Percentiles rank a stretch among this genome's conserved stretches.
phyloP scores from a whole-genome alignment of 805 yeast species.

The Kodamaea restingae region DNA sequence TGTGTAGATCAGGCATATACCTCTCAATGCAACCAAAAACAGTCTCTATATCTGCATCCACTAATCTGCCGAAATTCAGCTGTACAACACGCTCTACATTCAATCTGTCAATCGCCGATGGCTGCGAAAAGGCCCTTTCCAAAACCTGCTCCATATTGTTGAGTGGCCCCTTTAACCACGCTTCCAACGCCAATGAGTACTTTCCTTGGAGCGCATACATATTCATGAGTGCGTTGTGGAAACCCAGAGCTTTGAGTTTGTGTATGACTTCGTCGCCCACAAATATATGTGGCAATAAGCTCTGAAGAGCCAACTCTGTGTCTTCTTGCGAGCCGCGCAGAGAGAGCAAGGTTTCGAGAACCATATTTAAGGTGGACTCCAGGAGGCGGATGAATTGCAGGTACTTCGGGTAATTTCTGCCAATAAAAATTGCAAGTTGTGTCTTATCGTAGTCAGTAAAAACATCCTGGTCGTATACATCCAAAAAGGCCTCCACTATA shows the following conservation, averaged over 20 bases:
- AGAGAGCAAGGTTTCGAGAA: slow-evolving; percentile 32
- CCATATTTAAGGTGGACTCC: slow-evolving; percentile 48
- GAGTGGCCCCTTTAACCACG: slow-evolving; percentile 40
- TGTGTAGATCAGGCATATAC: slow-evolving; percentile 39
- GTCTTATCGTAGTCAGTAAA: slow-evolving; percentile 25
- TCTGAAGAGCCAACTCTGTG: slow-evolving; percentile 72
- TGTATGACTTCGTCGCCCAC: slow-evolving; percentile 55
- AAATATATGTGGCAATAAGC: slow-evolving; percentile 54
- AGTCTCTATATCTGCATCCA: slow-evolving; percentile 26
- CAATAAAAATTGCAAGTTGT: slow-evolving; percentile 62
- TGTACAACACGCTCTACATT: slow-evolving; percentile 21
- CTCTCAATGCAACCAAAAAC: slow-evolving; percentile 35
- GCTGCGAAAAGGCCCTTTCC: slow-evolving; percentile 16
- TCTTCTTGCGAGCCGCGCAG: slow-evolving; percentile 29
- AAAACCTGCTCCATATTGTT: slow-evolving; percentile 7
- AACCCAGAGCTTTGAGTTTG: slow-evolving; percentile 51
- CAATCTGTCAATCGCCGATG: slow-evolving; percentile 19
- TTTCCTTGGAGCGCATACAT: slow-evolving; percentile 53
- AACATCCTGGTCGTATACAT: slow-evolving; percentile 40
- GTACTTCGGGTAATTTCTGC: slow-evolving; percentile 80
- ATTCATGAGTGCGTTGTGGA: slow-evolving; percentile 54
- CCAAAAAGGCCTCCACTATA: slow-evolving; percentile 67
- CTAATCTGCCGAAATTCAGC: slow-evolving; percentile 21
- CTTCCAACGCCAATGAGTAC: slow-evolving; percentile 49
- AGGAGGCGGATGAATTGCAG: slow-evolving; percentile 75